Percentiles rank a stretch among this genome's conserved stretches.
Evolutionary conservation across 2,329 filamentous ascomycete species (phyloP).

Genomic region (Colletotrichum orchidophilum): DNA sequence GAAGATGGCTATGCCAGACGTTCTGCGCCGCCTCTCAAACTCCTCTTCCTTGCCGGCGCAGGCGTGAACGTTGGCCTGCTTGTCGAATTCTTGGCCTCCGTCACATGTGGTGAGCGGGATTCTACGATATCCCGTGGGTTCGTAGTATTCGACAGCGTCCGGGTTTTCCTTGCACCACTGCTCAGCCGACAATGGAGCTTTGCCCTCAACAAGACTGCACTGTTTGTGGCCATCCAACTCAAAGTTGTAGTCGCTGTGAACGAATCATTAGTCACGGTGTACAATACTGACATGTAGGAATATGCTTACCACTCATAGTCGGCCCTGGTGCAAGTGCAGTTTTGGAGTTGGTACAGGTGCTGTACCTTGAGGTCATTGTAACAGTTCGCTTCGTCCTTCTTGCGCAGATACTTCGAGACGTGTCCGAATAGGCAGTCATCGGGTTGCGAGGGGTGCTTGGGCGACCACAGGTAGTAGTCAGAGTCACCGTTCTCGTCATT

Average conservation of each 20-base stretch:
- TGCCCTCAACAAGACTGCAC: constrained; percentile 80
- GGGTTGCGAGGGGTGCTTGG: constrained; percentile 80
- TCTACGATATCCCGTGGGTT: constrained; percentile 86
- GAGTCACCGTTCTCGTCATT: constrained; percentile 67
- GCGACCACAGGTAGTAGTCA: constrained; percentile 84
- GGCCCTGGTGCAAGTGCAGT: constrained; percentile 83
- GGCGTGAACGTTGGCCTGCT: constrained; percentile 65
- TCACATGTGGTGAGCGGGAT: constrained; percentile 90
- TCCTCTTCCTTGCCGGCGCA: constrained; percentile 87
- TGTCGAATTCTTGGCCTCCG: constrained; percentile 80
- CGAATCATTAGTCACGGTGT: constrained; percentile 38
- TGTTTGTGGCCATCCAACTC: constrained; percentile 80
- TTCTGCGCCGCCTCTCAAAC: constrained; percentile 75
- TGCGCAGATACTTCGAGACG: constrained; percentile 87
- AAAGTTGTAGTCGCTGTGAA: constrained; percentile 87
- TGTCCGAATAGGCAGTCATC: constrained; percentile 94
- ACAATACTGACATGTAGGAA: not conserved
- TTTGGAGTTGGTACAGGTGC: constrained; percentile 75
- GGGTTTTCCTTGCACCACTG: constrained; percentile 69
- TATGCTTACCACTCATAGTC: constrained; percentile 89
- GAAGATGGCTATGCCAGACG: constrained; percentile 80
- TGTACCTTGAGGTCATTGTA: constrained; percentile 81
- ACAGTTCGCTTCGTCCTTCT: constrained; percentile 81
- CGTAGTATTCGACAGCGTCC: constrained; percentile 79
- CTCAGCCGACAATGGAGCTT: constrained; percentile 64